Evolutionary conservation across 495 filamentous ascomycete genomes (phyloP).

Genomic region (Xylaria castorea): DNA sequence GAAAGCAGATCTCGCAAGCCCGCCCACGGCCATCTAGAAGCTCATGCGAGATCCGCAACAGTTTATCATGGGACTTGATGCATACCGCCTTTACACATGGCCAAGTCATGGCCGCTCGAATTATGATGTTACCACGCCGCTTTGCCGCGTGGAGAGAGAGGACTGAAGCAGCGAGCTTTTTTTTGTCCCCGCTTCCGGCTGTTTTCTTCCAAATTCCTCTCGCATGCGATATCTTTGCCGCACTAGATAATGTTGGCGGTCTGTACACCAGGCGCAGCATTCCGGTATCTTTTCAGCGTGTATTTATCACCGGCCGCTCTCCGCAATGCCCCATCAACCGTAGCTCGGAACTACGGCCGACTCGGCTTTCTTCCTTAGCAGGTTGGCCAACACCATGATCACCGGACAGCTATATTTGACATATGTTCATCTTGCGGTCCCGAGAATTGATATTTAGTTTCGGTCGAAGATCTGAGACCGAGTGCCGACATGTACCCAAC

Average conservation of each 20-base stretch:
- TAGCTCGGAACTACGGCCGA: not conserved
- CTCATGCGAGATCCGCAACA: conserved; percentile 26
- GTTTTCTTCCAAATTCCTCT: not conserved
- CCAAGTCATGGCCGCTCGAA: not conserved
- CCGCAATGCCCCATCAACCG: not conserved
- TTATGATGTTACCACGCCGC: conserved; percentile 13
- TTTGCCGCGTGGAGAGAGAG: not conserved
- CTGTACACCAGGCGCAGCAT: not conserved
- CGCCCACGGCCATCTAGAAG: conserved; percentile 18
- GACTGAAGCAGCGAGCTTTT: not conserved
- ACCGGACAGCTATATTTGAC: not conserved
- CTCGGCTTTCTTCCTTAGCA: not conserved
- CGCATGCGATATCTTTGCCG: not conserved
- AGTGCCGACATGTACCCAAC: conserved; percentile 13
- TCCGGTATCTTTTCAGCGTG: not conserved
- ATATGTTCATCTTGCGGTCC: not conserved
- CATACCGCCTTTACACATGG: conserved; percentile 25
- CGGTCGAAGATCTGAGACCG: not conserved
- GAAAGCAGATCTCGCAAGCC: not conserved
- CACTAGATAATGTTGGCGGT: not conserved
- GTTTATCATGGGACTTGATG: conserved; percentile 22
- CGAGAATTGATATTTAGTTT: not conserved
- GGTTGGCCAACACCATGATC: not conserved
- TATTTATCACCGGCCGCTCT: not conserved
- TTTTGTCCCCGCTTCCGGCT: not conserved